phyloP scores from a whole-genome alignment of 2,329 filamentous ascomycete genomes.

The Alternaria atra region DNA sequence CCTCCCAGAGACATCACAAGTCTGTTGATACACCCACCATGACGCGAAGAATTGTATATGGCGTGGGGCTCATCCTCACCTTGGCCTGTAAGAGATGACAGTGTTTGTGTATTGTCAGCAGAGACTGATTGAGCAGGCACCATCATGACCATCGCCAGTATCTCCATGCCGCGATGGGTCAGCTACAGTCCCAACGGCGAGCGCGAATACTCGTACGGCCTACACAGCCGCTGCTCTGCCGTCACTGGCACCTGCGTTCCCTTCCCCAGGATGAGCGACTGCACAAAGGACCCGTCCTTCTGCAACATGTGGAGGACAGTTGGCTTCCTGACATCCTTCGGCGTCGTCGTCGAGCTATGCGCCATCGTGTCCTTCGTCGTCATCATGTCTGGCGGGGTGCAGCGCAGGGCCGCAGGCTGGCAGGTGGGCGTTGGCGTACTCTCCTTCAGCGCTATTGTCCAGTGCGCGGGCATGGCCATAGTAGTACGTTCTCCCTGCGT shows the following conservation, averaged over 20 bases:
- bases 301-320: conserved; percentile 92
- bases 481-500: conserved; percentile 69
- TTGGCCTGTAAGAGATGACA: conserved; percentile 49
- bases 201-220: conserved; percentile 67
- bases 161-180: conserved; percentile 76
- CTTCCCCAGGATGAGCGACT: conserved; percentile 75
- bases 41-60: conserved; percentile 60
- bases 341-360: conserved; percentile 82
- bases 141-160: conserved; percentile 74
- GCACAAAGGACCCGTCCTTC: conserved; percentile 74
- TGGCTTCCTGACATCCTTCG: conserved; percentile 87
- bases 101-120: not conserved
- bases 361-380: conserved; percentile 81
- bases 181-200: conserved; percentile 61
- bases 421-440: conserved; percentile 75
- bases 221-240: conserved; percentile 82
- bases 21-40: conserved; percentile 41
- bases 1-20: not conserved
- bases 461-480: conserved; percentile 80
- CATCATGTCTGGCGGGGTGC: conserved; percentile 79
- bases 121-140: conserved; percentile 63
- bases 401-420: conserved; percentile 84
- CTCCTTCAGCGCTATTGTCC: conserved; percentile 69
- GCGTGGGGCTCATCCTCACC: conserved; percentile 58
- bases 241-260: conserved; percentile 68